Conservation (phyloP, 2,329 filamentous ascomycete genomes). For the Tolypocladium ovalisporum region DNA sequence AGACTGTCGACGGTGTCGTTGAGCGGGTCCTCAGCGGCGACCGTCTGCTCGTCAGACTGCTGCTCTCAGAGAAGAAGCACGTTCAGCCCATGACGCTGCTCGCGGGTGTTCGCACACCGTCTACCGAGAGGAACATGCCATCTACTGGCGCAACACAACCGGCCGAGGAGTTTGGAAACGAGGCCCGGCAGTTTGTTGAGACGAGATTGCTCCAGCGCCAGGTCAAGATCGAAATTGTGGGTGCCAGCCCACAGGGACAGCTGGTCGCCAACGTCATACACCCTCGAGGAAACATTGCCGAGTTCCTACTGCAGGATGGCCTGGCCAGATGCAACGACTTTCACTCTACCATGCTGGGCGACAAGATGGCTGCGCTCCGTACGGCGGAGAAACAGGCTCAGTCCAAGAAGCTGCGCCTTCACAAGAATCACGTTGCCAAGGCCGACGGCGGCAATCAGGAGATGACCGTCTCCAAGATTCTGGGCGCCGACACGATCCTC, state of each 20-base stretch:
- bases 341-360: slow-evolving; percentile 84
- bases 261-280: slow-evolving; percentile 83
- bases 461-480: slow-evolving; percentile 72
- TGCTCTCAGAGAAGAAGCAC: slow-evolving; percentile 75
- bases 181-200: slow-evolving; percentile 83
- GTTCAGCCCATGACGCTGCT: slow-evolving; percentile 80
- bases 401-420: slow-evolving; percentile 63
- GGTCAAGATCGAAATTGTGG: slow-evolving; percentile 73
- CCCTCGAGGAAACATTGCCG: slow-evolving; percentile 84
- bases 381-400: slow-evolving; percentile 82
- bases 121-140: slow-evolving; percentile 75
- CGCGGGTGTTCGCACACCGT: slow-evolving; percentile 78
- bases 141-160: slow-evolving; percentile 71
- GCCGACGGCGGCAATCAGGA: slow-evolving; percentile 57
- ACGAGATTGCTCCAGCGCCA: slow-evolving; percentile 74
- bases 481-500: slow-evolving; percentile 82
- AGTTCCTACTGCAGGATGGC: slow-evolving; percentile 80
- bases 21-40: slow-evolving; percentile 90
- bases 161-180: slow-evolving; percentile 81
- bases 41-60: slow-evolving; percentile 71
- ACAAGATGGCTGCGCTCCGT: slow-evolving; percentile 76
- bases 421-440: slow-evolving; percentile 71
- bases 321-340: slow-evolving; percentile 90
- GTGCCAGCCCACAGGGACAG: slow-evolving; percentile 80
- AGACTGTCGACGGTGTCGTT: slow-evolving; percentile 73